phyloP scores from a whole-genome alignment of 108 stramenopile genomes.

The Skeletonema costatum region DNA sequence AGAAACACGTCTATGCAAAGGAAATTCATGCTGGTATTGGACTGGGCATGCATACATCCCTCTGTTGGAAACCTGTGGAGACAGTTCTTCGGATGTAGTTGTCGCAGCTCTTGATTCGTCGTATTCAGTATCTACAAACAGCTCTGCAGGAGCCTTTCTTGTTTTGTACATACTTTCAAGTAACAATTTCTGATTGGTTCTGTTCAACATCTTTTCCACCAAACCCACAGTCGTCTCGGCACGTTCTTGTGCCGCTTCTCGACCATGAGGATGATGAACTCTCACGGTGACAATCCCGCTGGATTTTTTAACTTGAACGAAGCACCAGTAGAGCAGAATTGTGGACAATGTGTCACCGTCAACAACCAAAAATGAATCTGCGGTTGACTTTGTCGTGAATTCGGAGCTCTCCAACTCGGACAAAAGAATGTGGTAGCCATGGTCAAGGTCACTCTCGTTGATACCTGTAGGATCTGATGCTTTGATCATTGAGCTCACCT shows the following conservation, averaged over 20 bases:
- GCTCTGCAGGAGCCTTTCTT: slow-evolving; percentile 50
- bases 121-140: slow-evolving; percentile 31
- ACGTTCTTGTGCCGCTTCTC: slow-evolving; percentile 39
- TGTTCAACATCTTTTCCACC: slow-evolving; percentile 44
- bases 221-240: slow-evolving; percentile 18
- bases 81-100: slow-evolving; percentile 17
- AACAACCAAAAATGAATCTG: slow-evolving; percentile 28
- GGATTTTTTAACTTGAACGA: slow-evolving; percentile 45
- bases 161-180: slow-evolving; percentile 68
- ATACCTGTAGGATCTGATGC: slow-evolving; percentile 57
- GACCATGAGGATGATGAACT: slow-evolving; percentile 73
- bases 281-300: slow-evolving; percentile 50
- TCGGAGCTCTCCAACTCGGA: slow-evolving; percentile 17
- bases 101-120: not conserved
- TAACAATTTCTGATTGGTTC: slow-evolving; percentile 70
- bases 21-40: slow-evolving; percentile 47
- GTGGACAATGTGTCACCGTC: slow-evolving; percentile 10
- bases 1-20: slow-evolving; percentile 61
- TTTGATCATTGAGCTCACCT: slow-evolving; percentile 56
- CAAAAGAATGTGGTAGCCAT: slow-evolving; percentile 46
- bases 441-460: slow-evolving; percentile 58
- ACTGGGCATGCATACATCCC: slow-evolving; percentile 59
- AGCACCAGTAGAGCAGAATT: slow-evolving; percentile 63
- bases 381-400: slow-evolving; percentile 25
- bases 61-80: not conserved